Evolutionary conservation across 768 basidiomycete genomes (phyloP).

Genomic region (Udeniomyces megalosporus): DNA sequence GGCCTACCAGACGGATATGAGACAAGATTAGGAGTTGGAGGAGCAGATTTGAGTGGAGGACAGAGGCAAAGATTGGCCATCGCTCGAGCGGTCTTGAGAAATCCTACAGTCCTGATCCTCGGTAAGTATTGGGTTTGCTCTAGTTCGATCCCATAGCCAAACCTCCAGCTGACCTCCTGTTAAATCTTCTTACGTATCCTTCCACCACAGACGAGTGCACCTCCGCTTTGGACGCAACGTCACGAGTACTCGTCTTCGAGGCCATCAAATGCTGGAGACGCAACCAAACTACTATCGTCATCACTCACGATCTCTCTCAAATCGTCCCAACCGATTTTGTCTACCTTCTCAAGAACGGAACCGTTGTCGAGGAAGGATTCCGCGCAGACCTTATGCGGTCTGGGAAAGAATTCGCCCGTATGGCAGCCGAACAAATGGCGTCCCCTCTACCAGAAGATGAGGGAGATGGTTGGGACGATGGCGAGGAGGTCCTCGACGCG

Average conservation of each 20-base stretch:
- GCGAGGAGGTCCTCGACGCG: constrained; percentile 34
- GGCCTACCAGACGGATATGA: constrained; percentile 81
- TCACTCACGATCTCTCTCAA: constrained; percentile 87
- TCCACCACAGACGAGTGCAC: constrained; percentile 35
- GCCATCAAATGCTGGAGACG: constrained; percentile 47
- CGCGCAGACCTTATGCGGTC: constrained; percentile 53
- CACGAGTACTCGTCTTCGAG: constrained; percentile 65
- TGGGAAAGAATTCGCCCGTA: constrained; percentile 46
- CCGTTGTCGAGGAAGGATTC: constrained; percentile 73
- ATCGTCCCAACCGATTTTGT: constrained; percentile 65
- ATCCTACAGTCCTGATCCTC: constrained; percentile 77
- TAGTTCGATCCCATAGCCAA: not conserved
- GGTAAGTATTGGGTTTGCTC: constrained; percentile 39
- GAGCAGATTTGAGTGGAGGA: constrained; percentile 58
- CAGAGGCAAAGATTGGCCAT: constrained; percentile 83
- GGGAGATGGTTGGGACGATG: constrained; percentile 19
- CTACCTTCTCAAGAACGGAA: constrained; percentile 71
- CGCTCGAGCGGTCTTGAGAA: constrained; percentile 64
- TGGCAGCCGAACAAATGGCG: constrained; percentile 44
- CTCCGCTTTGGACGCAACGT: constrained; percentile 58
- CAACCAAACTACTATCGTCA: constrained; percentile 77
- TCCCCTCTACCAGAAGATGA: constrained; percentile 29
- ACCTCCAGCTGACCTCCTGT: not conserved
- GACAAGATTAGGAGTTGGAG: constrained; percentile 56
- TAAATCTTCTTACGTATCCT: not conserved